Conservation (phyloP, 495 filamentous ascomycete genomes). For the Hyaloscypha finlandica region DNA sequence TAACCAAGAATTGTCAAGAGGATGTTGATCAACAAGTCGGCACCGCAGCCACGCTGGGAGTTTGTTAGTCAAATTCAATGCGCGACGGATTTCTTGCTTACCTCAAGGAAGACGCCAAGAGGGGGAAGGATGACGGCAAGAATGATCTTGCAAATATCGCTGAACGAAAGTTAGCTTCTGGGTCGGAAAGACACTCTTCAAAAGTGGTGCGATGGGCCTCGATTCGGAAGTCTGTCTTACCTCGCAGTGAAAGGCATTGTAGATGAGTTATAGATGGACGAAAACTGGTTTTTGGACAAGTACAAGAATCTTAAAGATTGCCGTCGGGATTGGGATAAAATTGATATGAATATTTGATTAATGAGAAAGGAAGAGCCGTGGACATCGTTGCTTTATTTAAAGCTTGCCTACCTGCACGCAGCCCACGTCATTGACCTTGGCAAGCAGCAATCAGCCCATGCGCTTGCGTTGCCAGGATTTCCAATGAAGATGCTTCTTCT, state of each 20-base stretch:
- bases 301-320: background rate
- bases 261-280: background rate
- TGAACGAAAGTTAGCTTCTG: conserved; percentile 34
- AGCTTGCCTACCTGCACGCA: background rate
- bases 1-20: conserved; percentile 81
- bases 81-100: conserved; percentile 3
- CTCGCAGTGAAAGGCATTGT: background rate
- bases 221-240: background rate
- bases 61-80: conserved; percentile 5
- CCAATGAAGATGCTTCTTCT: background rate
- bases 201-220: background rate
- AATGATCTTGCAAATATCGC: conserved; percentile 92
- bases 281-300: background rate
- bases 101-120: conserved; percentile 85
- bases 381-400: background rate
- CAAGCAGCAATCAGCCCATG: background rate
- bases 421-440: background rate
- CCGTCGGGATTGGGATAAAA: background rate
- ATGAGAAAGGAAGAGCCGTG: background rate
- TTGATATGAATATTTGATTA: background rate
- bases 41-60: conserved; percentile 66
- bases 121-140: conserved; percentile 85
- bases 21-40: conserved; percentile 86
- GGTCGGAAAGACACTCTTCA: background rate
- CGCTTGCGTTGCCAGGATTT: background rate